Percentiles rank a stretch among this genome's conserved stretches.
phyloP scores from a whole-genome alignment of 2,329 filamentous ascomycete genomes.

The Scytalidium sp. region DNA sequence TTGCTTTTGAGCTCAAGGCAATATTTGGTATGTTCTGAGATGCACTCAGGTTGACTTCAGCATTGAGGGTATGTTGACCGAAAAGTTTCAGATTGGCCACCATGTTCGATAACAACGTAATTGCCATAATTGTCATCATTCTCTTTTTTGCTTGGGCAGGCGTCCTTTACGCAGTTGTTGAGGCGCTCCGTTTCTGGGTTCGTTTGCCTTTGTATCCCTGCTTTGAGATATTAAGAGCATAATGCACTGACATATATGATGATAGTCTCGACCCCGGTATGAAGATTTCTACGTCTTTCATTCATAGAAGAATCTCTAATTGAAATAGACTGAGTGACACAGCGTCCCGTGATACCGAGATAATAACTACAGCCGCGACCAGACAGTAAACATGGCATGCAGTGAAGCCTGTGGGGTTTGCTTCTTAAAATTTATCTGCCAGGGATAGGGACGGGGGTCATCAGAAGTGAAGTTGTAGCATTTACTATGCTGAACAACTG shows the following conservation, averaged over 20 bases:
- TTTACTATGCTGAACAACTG: too few relatives aligned
- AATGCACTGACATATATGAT: too few relatives aligned
- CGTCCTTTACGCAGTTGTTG: background rate
- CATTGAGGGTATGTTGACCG: background rate
- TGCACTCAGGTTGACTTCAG: too few relatives aligned
- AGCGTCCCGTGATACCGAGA: background rate
- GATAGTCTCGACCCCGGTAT: too few relatives aligned
- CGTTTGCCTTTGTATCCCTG: background rate
- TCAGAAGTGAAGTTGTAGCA: too few relatives aligned
- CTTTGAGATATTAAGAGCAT: too few relatives aligned
- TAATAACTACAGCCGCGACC: background rate
- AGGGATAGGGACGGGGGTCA: too few relatives aligned
- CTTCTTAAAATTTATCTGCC: too few relatives aligned
- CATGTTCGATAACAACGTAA: slow-evolving; percentile 64
- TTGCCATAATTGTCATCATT: slow-evolving; percentile 58
- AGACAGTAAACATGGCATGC: background rate
- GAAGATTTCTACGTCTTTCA: too few relatives aligned
- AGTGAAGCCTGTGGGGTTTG: too few relatives aligned
- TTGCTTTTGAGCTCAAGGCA: too few relatives aligned
- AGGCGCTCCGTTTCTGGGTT: background rate
- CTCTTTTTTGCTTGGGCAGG: background rate
- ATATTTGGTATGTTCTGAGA: too few relatives aligned
- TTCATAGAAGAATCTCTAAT: background rate
- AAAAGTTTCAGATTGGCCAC: background rate
- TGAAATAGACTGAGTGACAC: background rate